Conservation (phyloP, 208 protist genomes). For the Trypanosoma avium region DNA sequence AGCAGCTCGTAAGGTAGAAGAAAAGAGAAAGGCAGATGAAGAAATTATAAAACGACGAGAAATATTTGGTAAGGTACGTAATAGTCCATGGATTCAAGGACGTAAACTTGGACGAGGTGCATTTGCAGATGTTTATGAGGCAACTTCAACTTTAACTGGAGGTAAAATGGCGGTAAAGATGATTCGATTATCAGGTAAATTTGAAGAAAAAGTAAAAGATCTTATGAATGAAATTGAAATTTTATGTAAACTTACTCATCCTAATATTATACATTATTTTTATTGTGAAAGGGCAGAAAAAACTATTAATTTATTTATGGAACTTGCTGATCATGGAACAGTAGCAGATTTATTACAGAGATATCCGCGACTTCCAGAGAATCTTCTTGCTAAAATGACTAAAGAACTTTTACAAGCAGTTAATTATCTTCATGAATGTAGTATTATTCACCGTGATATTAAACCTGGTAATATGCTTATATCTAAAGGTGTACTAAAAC, state of each 20-base stretch:
- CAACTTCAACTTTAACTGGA: constrained; percentile 63
- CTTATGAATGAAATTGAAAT: constrained; percentile 80
- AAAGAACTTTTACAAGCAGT: constrained; percentile 72
- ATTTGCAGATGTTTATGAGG: constrained; percentile 74
- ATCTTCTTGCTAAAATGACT: constrained; percentile 49
- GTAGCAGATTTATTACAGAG: constrained; percentile 52
- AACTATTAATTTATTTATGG: constrained; percentile 83
- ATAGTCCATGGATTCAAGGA: constrained; percentile 65
- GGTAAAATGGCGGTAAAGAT: constrained; percentile 86
- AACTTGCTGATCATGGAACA: constrained; percentile 63
- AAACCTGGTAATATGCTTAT: constrained; percentile 68
- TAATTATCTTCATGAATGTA: constrained; percentile 65
- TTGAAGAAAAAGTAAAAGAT: constrained; percentile 58
- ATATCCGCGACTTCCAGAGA: constrained; percentile 42
- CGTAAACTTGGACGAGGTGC: constrained; percentile 59
- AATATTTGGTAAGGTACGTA: constrained; percentile 57
- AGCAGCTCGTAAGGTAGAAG: constrained; percentile 35
- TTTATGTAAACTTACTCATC: constrained; percentile 61
- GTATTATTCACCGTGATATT: constrained; percentile 49
- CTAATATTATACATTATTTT: constrained; percentile 83
- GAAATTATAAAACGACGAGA: constrained; percentile 48
- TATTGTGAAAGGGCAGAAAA: constrained; percentile 64
- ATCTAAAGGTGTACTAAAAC: constrained; percentile 64
- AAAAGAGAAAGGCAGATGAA: constrained; percentile 51
- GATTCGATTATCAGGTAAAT: constrained; percentile 56